Base-by-base conservation (phyloP, 768 basidiomycete species). In the Suillus subaureus region DNA sequence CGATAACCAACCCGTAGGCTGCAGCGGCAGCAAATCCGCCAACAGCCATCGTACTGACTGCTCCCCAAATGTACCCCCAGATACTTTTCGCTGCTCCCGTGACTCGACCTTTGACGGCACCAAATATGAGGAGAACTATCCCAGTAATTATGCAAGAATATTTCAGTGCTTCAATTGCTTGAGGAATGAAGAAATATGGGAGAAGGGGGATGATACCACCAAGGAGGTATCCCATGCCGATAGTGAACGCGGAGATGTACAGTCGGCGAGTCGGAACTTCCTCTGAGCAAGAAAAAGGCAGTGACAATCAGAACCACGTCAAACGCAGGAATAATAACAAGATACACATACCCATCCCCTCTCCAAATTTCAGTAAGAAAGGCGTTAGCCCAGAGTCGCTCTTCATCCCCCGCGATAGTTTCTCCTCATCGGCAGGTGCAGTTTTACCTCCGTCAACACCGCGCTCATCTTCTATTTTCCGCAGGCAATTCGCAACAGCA, bases 201-300 rank as follows among this genome's bases (percentile, higher is more conserved):
- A 96, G 70, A 43, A 99, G 85, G 0, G 97, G 97, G 71, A 99
- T 93, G 63, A 96, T 82, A 37, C 97, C 97, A 54, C 97, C 97
- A 62, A 97, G 63, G 67, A 96, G 89, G 80, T 99, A 97, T 15
- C 96, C 94, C 73, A 94, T 84, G 67, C 97, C 97, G 73, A 99
- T 99, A 0, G 97, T 99, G 69, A 97, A 85, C 2, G 97, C 97
- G 1, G 94, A 96, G 43, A 89, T 84, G 80, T 95, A 98, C 68
- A 97, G 82, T 31, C 97, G 86, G 23, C 84, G 83, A 21, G 88
- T 87, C 1, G 96, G 93, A 42, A 97, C 86, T 79, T 99, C 97
- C 84, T 97, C 96, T 91, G 74, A 62, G 21, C 28, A 62, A 42
- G 13, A 61, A 39, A 33, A 66, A 16, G 23, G 9, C 11, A 47